phyloP scores from a whole-genome alignment of 2,329 filamentous ascomycete species.

The Apiospora hydei region DNA sequence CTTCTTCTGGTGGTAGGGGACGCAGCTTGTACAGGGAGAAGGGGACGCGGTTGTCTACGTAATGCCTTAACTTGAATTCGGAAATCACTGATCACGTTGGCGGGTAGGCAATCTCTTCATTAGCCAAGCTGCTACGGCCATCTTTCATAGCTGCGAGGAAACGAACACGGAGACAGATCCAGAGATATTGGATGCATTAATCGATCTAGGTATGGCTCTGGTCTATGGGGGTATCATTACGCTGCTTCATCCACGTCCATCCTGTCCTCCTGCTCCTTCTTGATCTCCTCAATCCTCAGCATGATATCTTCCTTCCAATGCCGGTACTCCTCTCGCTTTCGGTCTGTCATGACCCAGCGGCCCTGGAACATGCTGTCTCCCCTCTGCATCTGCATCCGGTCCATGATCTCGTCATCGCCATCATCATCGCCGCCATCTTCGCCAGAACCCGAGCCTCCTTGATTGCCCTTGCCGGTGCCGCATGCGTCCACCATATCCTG shows the following conservation, averaged over 20 bases:
- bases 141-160: not conserved
- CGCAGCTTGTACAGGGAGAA: not conserved
- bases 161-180: not conserved
- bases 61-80: not conserved
- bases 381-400: constrained; percentile 54
- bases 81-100: not conserved
- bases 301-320: constrained; percentile 70
- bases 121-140: not conserved
- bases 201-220: not conserved
- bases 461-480: constrained; percentile 30
- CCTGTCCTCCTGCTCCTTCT: constrained; percentile 37
- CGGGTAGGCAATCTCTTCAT: not conserved
- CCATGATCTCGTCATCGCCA: constrained; percentile 43
- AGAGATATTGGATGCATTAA: not conserved
- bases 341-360: constrained; percentile 71
- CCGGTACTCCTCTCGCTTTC: constrained; percentile 65
- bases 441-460: constrained; percentile 41
- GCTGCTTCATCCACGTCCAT: constrained; percentile 32
- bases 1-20: constrained; percentile 1
- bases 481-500: constrained; percentile 57
- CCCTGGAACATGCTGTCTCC: constrained; percentile 79
- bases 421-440: constrained; percentile 46
- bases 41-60: not conserved
- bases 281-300: constrained; percentile 58
- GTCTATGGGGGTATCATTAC: constrained; percentile 23